Evolutionary conservation across 345 rosid genomes (phyloP), one percentile per base, ranked within the genome.

Genomic region (Boechera stricta): DNA sequence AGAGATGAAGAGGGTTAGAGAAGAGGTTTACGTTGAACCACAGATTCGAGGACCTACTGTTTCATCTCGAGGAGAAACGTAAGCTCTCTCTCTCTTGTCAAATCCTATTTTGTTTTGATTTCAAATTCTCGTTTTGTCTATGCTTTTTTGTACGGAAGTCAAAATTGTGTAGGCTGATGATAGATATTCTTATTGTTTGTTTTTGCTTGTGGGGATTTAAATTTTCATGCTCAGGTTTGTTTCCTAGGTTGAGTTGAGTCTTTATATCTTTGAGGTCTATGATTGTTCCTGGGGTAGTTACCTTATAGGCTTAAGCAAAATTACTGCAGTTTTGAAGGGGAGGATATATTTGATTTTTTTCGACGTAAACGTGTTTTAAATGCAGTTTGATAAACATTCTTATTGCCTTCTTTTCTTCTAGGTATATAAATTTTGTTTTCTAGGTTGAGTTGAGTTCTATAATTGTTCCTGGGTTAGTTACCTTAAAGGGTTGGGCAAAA

Each of bases 1-100:
- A 18, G 80, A 74, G 79, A 91, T 91, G 97, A 90, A 91, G 91
- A 87, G 98, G 81, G 85, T 90, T 33, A 84, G 94, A 83, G 98
- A 91, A 44, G 96, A 94, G 48, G 90, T 82, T 71, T 86, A 79
- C 76, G 88, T 83, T 83, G 79, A 74, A 67, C 78, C 90, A 75
- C 94, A 85, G 75, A 79, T 84, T 58, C 88, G 91, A 81, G 83
- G 88, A 71, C 96, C 96, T 11, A 69, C 79, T 44, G 81, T 83
- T 77, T 82, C 93, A 10, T 86, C 96, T 67, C 82, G 89, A 24
- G 97, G 91, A 58, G 98, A 91, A 86, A 74, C 89, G 98, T 94
- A 73, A 88, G 87, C 60, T 75, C 31, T 78, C 55, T 78, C 15
- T 58, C 13, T 54, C 6, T 52, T 61, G 32, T 62, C 11, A 15